A percentile compares a stretch with the other conserved stretches of the same genome.
phyloP scores from a whole-genome alignment of 306 rosid genomes.

The Potentilla sterilis region DNA sequence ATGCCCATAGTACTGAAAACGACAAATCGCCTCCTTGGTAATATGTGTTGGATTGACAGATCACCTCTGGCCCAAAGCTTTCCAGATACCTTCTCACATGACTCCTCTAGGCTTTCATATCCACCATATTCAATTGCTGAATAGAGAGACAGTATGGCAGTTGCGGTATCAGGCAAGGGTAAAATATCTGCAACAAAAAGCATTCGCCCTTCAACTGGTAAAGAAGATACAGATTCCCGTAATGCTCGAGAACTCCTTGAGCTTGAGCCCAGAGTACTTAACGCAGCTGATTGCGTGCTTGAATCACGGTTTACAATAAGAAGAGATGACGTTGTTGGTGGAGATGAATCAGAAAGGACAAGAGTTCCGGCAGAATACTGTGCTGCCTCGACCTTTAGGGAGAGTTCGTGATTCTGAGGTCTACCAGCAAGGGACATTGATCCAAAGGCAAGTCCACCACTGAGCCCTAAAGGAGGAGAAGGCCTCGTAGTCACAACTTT shows the following conservation, averaged over 20 bases:
- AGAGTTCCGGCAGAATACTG: slow-evolving; percentile 92
- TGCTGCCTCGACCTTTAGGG: slow-evolving; percentile 85
- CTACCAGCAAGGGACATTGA: slow-evolving; percentile 75
- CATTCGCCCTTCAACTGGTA: slow-evolving; percentile 96
- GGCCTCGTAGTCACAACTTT: slow-evolving; percentile 95
- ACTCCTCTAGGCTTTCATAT: slow-evolving; percentile 61
- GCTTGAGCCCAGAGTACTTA: slow-evolving; percentile 57
- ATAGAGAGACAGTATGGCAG: slow-evolving; percentile 75
- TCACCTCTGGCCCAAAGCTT: slow-evolving; percentile 98
- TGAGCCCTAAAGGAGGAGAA: slow-evolving; percentile 91
- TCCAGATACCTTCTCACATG: slow-evolving; percentile 65
- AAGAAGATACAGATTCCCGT: slow-evolving; percentile 79
- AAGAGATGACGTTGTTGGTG: slow-evolving; percentile 79
- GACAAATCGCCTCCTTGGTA: slow-evolving; percentile 88
- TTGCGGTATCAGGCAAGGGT: slow-evolving; percentile 74
- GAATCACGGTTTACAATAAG: slow-evolving; percentile 84
- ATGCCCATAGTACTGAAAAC: slow-evolving; percentile 96
- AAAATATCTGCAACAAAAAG: slow-evolving; percentile 90
- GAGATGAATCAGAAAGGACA: slow-evolving; percentile 91
- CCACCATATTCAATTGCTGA: slow-evolving; percentile 86
- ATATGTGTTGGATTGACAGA: slow-evolving; percentile 88
- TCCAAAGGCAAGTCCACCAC: slow-evolving; percentile 89
- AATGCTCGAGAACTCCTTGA: slow-evolving; percentile 80
- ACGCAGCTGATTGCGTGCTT: slow-evolving; percentile 54
- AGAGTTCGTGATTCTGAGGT: slow-evolving; percentile 86